Conservation (phyloP, 768 basidiomycete species). For the Auricularia heimuer region DNA sequence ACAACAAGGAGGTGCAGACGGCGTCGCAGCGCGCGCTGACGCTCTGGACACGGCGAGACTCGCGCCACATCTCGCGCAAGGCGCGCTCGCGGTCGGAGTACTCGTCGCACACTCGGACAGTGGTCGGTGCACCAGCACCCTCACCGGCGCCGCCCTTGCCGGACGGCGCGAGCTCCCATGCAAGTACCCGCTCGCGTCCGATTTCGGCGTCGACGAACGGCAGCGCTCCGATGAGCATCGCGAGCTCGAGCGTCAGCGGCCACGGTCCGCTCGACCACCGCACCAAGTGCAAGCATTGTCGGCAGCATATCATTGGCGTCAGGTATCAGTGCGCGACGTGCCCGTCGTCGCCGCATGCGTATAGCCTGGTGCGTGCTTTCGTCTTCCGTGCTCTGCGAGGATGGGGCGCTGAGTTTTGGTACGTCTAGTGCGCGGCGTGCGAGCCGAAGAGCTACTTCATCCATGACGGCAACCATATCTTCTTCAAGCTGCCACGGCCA, state of each 20-base stretch:
- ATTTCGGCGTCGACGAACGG: background rate
- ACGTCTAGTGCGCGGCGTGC: slow-evolving; percentile 62
- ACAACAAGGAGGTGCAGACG: slow-evolving; percentile 59
- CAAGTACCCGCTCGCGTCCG: background rate
- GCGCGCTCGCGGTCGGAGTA: slow-evolving; percentile 41
- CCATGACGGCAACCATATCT: slow-evolving; percentile 79
- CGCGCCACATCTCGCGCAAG: slow-evolving; percentile 35
- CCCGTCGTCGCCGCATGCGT: slow-evolving; percentile 59
- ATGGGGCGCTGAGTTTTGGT: background rate
- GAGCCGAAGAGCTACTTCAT: slow-evolving; percentile 67
- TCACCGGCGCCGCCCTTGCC: background rate
- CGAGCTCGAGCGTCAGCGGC: background rate
- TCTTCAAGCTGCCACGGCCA: slow-evolving; percentile 78
- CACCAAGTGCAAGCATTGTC: slow-evolving; percentile 3
- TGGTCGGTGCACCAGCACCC: slow-evolving; percentile 35
- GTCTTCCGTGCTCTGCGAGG: background rate
- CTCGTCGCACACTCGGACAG: slow-evolving; percentile 56
- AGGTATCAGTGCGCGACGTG: slow-evolving; percentile 90
- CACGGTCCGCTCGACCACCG: slow-evolving; percentile 4
- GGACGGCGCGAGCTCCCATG: background rate
- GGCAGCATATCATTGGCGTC: slow-evolving; percentile 61
- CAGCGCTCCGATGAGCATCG: slow-evolving; percentile 40
- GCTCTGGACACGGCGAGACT: slow-evolving; percentile 71
- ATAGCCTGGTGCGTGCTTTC: slow-evolving; percentile 53
- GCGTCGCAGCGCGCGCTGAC: slow-evolving; percentile 66